Base-by-base conservation (phyloP, 805 yeast species). In the Saturnispora quitensis region DNA sequence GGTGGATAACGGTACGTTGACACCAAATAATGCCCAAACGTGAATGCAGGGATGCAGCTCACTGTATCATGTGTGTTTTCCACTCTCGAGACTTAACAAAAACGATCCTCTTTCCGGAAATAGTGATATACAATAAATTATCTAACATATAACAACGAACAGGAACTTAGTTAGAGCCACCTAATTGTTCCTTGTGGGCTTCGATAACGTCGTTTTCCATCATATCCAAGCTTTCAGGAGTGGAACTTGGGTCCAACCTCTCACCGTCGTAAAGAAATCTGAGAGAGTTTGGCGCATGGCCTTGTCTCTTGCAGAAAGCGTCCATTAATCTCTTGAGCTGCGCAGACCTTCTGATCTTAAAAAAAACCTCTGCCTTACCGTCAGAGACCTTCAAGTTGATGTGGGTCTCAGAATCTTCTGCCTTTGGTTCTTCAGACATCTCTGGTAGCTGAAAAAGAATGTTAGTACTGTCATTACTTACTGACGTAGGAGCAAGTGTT, bases 291-390 rank as follows among this genome's bases (percentile, higher is more conserved):
- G 85, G 72, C 57, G 85, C 81, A 68, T 91, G 91, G 43, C 98
- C 98, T 65, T 91, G 96, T 75, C 99, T 86, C 72, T 90, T 90
- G 68, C 98, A 95, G 68, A 91, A 93, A 12, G 97, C 96, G 64
- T 91, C 98, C 89, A 93, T 91, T 62, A 93, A 81, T 72, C 96
- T 86, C 69, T 81, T 86, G 75, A 93, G 78, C 46, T 91, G 96
- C 5, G 99, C 93, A 40, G 90, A 77, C 71, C 87, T 80, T 73
- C 90, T 89, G 69, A 93, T 91, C 70, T 91, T 90, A 82, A 93
- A 93, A 69, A 86, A 89, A 56, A 93, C 90, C 68, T 93, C 99
- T 20, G 95, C 85, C 50, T 84, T 76, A 46, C 96, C 95, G 68
- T 93, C 99, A 35, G 95, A 83, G 46, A 93, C 99, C 69, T 89